Evolutionary conservation across 176 grass and related monocot genomes (phyloP).

Genomic region (Triticum turgidum): DNA sequence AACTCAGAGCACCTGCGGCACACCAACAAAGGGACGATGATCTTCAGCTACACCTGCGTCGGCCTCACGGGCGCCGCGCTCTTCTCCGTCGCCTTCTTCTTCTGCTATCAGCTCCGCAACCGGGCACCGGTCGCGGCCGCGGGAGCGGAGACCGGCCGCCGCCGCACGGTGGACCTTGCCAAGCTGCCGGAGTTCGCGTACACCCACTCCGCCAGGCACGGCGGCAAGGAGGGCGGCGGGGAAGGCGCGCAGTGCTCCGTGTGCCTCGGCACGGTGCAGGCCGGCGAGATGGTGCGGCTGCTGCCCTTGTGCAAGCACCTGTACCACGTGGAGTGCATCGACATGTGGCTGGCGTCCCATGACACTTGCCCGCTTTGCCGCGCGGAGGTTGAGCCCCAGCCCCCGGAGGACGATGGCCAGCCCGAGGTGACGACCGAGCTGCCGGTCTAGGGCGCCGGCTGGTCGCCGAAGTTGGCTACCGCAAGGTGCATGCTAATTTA

Average conservation of each 20-base stretch:
- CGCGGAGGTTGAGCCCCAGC: constrained; percentile 2
- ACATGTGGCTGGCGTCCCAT: constrained; percentile 47
- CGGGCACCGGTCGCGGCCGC: constrained; percentile 21
- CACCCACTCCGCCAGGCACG: constrained; percentile 15
- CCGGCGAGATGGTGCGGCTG: constrained; percentile 43
- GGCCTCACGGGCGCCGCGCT: constrained; percentile 22
- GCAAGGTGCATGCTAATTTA: not conserved
- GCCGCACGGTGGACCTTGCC: constrained; percentile 23
- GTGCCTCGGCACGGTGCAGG: constrained; percentile 35
- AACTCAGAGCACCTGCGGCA: not conserved
- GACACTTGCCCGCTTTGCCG: constrained; percentile 44
- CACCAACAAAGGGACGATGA: not conserved
- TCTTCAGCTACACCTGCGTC: constrained; percentile 48
- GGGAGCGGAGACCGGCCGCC: not conserved
- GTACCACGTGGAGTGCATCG: constrained; percentile 57
- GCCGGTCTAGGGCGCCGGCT: not conserved
- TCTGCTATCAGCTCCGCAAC: constrained; percentile 20
- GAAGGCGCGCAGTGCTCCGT: constrained; percentile 39
- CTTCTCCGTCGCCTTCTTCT: constrained; percentile 28
- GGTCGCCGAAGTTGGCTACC: not conserved
- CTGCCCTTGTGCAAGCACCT: constrained; percentile 45
- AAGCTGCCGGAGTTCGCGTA: constrained; percentile 43
- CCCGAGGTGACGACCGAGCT: not conserved
- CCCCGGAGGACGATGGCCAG: not conserved
- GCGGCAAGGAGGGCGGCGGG: not conserved